phyloP scores from a whole-genome alignment of 164 flowering plant species.

The Taxillus chinensis region DNA sequence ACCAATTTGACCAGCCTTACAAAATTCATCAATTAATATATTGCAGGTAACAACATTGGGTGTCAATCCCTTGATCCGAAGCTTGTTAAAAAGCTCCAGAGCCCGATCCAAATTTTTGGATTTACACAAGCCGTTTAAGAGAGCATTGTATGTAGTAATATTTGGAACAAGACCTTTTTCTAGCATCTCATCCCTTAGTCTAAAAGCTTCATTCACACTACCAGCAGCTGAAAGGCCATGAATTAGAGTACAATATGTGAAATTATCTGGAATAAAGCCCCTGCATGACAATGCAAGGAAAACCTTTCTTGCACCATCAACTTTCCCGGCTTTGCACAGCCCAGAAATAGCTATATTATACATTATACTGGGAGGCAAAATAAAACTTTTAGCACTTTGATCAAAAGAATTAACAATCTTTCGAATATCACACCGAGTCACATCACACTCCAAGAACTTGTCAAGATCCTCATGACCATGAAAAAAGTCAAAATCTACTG shows the following conservation, averaged over 20 bases:
- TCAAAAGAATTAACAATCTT: constrained; percentile 37
- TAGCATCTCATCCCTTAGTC: constrained; percentile 65
- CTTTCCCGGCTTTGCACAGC: constrained; percentile 57
- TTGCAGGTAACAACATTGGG: constrained; percentile 64
- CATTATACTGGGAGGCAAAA: constrained; percentile 41
- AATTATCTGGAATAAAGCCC: constrained; percentile 71
- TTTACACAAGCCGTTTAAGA: constrained; percentile 71
- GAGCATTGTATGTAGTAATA: constrained; percentile 57
- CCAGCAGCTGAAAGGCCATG: constrained; percentile 54
- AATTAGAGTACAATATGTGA: constrained; percentile 61
- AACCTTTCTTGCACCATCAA: constrained; percentile 43
- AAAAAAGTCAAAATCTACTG: constrained; percentile 32
- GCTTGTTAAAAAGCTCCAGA: constrained; percentile 50
- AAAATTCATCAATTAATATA: constrained; percentile 54
- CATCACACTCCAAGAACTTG: constrained; percentile 10
- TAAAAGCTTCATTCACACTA: constrained; percentile 62
- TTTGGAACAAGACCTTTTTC: constrained; percentile 52
- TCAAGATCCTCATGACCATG: constrained; percentile 14
- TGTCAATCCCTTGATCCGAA: constrained; percentile 40
- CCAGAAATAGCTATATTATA: constrained; percentile 62
- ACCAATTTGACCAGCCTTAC: constrained; percentile 29
- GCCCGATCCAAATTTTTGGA: constrained; percentile 67
- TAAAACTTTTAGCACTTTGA: constrained; percentile 20
- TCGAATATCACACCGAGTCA: constrained; percentile 11
- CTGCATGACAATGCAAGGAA: constrained; percentile 26